phyloP scores from a whole-genome alignment of 148 eudicot species.

The Polygonum maritimum region DNA sequence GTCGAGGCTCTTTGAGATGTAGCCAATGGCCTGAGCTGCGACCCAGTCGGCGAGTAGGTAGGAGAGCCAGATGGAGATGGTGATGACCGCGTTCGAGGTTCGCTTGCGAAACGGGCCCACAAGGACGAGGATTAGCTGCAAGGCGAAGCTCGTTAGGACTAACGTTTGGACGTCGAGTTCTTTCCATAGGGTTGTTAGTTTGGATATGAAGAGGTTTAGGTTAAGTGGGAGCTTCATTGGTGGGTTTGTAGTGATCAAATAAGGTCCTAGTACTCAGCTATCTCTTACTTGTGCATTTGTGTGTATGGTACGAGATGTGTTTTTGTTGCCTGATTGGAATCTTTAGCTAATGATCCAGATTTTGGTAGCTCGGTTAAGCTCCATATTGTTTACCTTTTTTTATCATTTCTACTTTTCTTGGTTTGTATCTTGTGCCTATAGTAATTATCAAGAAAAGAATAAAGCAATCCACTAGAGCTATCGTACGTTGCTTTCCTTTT shows the following conservation, averaged over 20 bases:
- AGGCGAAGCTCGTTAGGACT: not conserved
- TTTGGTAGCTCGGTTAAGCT: no score
- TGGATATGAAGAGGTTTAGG: not conserved
- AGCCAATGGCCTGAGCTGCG: not conserved
- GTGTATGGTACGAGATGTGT: not conserved
- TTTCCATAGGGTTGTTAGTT: not conserved
- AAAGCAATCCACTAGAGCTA: not conserved
- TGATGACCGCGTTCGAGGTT: not conserved
- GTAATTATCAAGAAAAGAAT: not conserved
- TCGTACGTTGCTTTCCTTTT: not conserved
- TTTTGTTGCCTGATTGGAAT: no score
- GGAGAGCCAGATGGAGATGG: not conserved
- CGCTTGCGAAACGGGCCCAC: not conserved
- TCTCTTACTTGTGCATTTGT: no score
- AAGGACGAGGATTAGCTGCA: not conserved
- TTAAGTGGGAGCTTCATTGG: not conserved
- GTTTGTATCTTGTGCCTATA: not conserved
- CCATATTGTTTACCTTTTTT: no score
- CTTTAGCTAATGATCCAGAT: no score
- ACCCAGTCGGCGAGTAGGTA: slow-evolving; percentile 4
- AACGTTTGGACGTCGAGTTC: not conserved
- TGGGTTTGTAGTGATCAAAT: not conserved
- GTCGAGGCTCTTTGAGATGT: not conserved
- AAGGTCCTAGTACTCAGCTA: not conserved
- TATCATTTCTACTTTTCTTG: no score